These are phyloP conservation scores for Acorus calamus DNA, from an alignment of 106 monocot genomes.

Conservation along the genomic window DNA sequence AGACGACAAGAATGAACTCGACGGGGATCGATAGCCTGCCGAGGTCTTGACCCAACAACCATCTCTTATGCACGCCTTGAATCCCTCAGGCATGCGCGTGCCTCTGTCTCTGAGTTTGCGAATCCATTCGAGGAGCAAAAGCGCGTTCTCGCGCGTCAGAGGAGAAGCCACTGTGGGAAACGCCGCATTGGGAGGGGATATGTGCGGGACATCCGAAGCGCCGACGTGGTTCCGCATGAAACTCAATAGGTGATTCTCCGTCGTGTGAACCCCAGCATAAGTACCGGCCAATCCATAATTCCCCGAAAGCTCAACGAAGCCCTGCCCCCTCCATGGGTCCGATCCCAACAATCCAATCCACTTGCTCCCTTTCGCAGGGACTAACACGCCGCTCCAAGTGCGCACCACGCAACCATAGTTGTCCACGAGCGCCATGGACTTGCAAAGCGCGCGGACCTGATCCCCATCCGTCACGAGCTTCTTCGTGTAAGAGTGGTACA, in stretches of 20 bases:
- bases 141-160: too few relatives aligned
- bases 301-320: background rate
- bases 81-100: constrained; percentile 5
- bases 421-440: background rate
- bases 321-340: background rate
- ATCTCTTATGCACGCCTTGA: constrained; percentile 25
- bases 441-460: background rate
- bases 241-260: background rate
- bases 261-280: background rate
- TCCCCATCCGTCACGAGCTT: background rate
- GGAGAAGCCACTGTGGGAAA: too few relatives aligned
- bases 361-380: background rate
- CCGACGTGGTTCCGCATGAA: background rate
- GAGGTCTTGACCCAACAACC: constrained; percentile 50
- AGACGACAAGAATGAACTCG: constrained; percentile 15
- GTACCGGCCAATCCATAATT: background rate
- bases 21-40: constrained; percentile 27
- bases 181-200: too few relatives aligned
- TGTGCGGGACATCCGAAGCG: background rate
- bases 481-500: background rate
- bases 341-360: background rate
- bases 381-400: background rate
- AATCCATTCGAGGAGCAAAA: constrained; percentile 43
- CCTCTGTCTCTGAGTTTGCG: constrained; percentile 9
- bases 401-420: background rate